Percentiles rank a stretch among this genome's conserved stretches.
Conservation (phyloP, 129 eudicot species). For the Silybum marianum region DNA sequence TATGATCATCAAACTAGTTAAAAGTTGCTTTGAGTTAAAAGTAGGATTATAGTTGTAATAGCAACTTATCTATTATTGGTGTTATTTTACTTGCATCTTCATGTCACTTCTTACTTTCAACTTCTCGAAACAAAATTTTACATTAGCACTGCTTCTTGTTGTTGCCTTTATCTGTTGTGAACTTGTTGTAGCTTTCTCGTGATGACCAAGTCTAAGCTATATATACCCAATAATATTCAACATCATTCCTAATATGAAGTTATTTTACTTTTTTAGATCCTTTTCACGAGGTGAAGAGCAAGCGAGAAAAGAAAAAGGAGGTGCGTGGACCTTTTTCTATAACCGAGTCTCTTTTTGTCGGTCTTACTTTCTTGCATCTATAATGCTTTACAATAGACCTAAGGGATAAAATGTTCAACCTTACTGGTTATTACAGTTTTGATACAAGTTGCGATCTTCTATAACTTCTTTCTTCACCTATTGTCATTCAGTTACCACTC, state of each 20-base stretch:
- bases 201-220: background rate
- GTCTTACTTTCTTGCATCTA: background rate
- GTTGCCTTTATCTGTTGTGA: background rate
- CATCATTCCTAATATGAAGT: slow-evolving; percentile 18
- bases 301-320: slow-evolving; percentile 97
- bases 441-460: background rate
- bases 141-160: background rate
- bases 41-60: background rate
- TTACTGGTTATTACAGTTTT: background rate
- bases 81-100: background rate
- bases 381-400: background rate
- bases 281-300: slow-evolving; percentile 95
- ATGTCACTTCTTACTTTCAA: background rate
- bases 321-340: slow-evolving; percentile 40
- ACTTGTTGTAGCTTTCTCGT: background rate
- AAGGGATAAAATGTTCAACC: background rate
- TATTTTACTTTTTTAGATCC: slow-evolving; percentile 58
- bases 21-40: background rate
- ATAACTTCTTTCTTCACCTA: background rate
- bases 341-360: background rate
- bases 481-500: background rate
- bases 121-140: background rate
- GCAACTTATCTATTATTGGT: background rate
- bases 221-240: background rate
- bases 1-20: background rate